A percentile compares a stretch with the other conserved stretches of the same genome.
Conservation (phyloP, 495 filamentous ascomycete genomes). For the Talaromyces wortmannii region DNA sequence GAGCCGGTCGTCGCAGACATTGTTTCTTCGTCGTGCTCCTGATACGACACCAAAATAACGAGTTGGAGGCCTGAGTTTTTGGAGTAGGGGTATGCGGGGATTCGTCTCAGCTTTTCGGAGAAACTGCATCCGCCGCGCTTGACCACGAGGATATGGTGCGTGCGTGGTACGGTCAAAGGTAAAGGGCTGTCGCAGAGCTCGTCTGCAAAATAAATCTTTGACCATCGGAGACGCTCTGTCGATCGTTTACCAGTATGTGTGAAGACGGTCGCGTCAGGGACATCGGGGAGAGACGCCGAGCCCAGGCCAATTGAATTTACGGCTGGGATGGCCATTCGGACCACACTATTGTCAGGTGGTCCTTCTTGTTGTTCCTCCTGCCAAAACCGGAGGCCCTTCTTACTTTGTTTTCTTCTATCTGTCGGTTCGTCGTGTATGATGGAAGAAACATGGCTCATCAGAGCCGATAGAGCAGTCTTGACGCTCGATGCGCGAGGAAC, state of each 20-base stretch:
- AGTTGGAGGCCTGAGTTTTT: slow-evolving; percentile 55
- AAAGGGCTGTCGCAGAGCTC: slow-evolving; percentile 60
- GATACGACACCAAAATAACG: slow-evolving; percentile 70
- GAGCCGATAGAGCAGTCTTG: slow-evolving; percentile 43
- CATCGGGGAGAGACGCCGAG: slow-evolving; percentile 65
- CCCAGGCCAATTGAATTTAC: slow-evolving; percentile 69
- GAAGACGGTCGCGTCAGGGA: slow-evolving; percentile 46
- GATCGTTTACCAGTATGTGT: slow-evolving; percentile 31
- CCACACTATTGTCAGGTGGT: slow-evolving; percentile 7
- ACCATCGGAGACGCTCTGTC: slow-evolving; percentile 52
- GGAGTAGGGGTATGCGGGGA: slow-evolving; percentile 66
- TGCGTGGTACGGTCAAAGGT: slow-evolving; percentile 49
- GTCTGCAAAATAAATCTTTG: slow-evolving; percentile 61
- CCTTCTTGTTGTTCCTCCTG: slow-evolving; percentile 1
- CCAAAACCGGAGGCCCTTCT: slow-evolving; percentile 7
- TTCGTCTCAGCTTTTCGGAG: slow-evolving; percentile 71
- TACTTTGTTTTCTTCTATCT: slow-evolving; percentile 7
- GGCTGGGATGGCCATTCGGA: slow-evolving; percentile 53
- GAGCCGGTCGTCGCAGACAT: not conserved
- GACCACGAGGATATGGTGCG: slow-evolving; percentile 77
- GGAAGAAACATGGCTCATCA: slow-evolving; percentile 53
- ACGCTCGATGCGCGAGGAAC: slow-evolving; percentile 41
- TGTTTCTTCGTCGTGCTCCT: not conserved
- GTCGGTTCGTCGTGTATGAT: slow-evolving; percentile 39
- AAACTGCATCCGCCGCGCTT: slow-evolving; percentile 83